Percentiles rank a stretch among this genome's conserved stretches.
Conservation (phyloP, 257 asterid genomes). For the Solanum bulbocastanum region DNA sequence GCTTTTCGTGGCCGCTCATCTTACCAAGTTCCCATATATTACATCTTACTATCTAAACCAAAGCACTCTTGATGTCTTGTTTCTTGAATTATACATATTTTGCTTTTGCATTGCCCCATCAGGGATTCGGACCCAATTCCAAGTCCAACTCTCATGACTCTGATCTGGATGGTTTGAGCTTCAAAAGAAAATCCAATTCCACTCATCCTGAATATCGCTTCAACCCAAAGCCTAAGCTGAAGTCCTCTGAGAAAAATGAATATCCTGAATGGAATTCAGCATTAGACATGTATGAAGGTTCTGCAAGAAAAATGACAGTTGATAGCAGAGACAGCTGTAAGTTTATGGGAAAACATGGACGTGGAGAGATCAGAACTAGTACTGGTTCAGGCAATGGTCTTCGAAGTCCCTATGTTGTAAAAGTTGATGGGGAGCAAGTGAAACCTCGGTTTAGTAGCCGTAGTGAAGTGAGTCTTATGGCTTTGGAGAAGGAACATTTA, state of each 20-base stretch:
- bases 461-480: conserved; percentile 14
- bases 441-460: conserved; percentile 15
- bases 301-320: conserved; percentile 10
- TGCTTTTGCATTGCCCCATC: conserved; percentile 10
- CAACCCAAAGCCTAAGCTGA: conserved; percentile 27
- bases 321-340: conserved; percentile 28
- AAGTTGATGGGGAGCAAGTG: conserved; percentile 10
- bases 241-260: conserved; percentile 24
- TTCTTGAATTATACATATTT: not conserved
- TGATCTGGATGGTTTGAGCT: conserved; percentile 25
- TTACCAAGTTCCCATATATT: not conserved
- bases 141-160: conserved; percentile 30
- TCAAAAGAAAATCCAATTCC: conserved; percentile 20
- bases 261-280: conserved; percentile 33
- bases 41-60: not conserved
- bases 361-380: conserved; percentile 21
- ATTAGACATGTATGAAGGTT: conserved; percentile 29
- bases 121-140: conserved; percentile 31
- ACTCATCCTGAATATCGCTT: conserved; percentile 33
- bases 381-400: conserved; percentile 22
- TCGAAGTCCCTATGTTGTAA: conserved; percentile 15
- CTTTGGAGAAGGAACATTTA: conserved; percentile 16
- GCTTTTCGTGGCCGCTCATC: not conserved
- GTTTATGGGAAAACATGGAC: conserved; percentile 18
- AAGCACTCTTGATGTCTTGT: not conserved